These are phyloP conservation scores for Pistacia atlantica DNA, from an alignment of 345 rosid genomes.

Conservation along the genomic window DNA sequence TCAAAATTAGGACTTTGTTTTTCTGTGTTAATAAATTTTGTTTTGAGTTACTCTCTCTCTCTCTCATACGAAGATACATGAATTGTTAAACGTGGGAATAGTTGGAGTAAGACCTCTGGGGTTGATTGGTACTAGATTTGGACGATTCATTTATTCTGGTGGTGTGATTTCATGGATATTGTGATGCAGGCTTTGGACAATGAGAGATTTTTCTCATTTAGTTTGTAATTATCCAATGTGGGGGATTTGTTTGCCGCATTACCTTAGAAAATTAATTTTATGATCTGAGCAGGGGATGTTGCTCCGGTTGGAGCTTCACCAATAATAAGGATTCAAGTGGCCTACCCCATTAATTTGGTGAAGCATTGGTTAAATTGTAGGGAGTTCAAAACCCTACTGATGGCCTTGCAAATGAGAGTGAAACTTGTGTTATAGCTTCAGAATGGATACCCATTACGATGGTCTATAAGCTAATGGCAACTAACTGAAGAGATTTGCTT, in stretches of 20 bases:
- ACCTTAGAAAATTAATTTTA: conserved; percentile 1
- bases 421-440: neutral
- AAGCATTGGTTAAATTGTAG: neutral
- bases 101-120: neutral
- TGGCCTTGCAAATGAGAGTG: neutral
- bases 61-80: neutral
- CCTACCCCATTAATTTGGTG: neutral
- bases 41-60: neutral
- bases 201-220: conserved; percentile 10
- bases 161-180: neutral
- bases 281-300: neutral
- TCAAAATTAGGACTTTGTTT: neutral
- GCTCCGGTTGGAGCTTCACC: neutral
- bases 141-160: conserved; percentile 1
- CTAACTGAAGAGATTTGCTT: conserved; percentile 1
- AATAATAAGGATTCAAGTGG: neutral
- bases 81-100: neutral
- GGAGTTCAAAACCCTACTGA: conserved; percentile 13
- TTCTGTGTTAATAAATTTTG: neutral
- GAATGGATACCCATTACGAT: conserved; percentile 7
- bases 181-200: neutral
- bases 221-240: neutral
- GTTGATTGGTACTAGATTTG: conserved; percentile 20
- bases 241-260: conserved; percentile 8
- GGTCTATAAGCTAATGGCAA: conserved; percentile 5